Evolutionary conservation across 2,329 filamentous ascomycete genomes (phyloP).

Genomic region (Laburnicola sp.): DNA sequence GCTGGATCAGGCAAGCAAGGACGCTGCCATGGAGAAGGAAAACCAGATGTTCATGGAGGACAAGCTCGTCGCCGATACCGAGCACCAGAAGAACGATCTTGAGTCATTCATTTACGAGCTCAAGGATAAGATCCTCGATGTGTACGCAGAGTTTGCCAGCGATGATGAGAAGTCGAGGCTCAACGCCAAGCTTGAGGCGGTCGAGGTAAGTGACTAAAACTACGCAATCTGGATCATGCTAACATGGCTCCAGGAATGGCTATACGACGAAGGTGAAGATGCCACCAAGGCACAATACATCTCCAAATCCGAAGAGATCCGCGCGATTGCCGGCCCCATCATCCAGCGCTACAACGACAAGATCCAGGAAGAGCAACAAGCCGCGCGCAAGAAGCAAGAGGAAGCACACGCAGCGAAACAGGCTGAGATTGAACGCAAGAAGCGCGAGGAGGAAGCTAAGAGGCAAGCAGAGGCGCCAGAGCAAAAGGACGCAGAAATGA

Average conservation of each 20-base stretch:
- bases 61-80: constrained; percentile 96
- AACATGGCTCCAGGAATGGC: constrained; percentile 73
- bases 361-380: constrained; percentile 81
- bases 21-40: constrained; percentile 77
- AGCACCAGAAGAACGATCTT: constrained; percentile 99
- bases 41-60: constrained; percentile 93
- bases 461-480: constrained; percentile 54
- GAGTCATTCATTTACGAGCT: constrained; percentile 97
- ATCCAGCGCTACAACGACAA: constrained; percentile 95
- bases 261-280: constrained; percentile 97
- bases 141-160: constrained; percentile 83
- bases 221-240: constrained; percentile 5
- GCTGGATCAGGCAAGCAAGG: constrained; percentile 70
- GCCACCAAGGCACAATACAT: constrained; percentile 91
- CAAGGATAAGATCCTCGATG: constrained; percentile 90
- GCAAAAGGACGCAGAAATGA: constrained; percentile 59
- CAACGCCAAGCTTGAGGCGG: constrained; percentile 76
- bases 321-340: constrained; percentile 85
- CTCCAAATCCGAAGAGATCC: constrained; percentile 94
- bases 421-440: constrained; percentile 72
- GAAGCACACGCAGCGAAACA: constrained; percentile 64
- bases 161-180: constrained; percentile 92
- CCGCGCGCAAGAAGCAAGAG: constrained; percentile 67
- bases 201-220: constrained; percentile 69
- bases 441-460: constrained; percentile 72